phyloP scores from a whole-genome alignment of 169 alveolate genomes.

The Toxoplasma gondii region DNA sequence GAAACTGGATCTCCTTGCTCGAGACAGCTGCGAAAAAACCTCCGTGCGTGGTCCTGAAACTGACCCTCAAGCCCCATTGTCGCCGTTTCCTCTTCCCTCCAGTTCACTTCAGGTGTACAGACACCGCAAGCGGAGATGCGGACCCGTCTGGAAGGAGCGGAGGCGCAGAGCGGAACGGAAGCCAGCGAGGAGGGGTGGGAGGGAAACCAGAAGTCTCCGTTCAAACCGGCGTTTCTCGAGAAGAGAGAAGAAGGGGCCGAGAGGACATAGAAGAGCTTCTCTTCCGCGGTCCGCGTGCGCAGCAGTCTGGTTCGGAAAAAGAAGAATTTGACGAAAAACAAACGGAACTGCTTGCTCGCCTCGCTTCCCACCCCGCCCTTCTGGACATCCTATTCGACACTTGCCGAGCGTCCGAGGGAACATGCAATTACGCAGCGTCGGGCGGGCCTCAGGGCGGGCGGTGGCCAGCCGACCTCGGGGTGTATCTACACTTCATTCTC shows the following conservation, averaged over 20 bases:
- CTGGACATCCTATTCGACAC: not conserved
- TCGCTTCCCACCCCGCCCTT: not conserved
- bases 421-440: not conserved
- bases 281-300: not conserved
- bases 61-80: not conserved
- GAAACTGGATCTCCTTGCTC: not conserved
- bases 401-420: not conserved
- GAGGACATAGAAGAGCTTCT: not conserved
- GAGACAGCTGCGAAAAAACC: not conserved
- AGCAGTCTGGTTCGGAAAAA: not conserved
- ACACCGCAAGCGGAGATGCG: not conserved
- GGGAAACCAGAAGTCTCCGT: not conserved
- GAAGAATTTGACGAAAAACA: not conserved
- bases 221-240: not conserved
- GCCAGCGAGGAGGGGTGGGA: not conserved
- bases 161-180: not conserved
- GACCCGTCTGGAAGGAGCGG: not conserved
- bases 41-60: not conserved
- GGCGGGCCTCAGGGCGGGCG: not conserved
- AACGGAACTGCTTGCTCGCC: not conserved
- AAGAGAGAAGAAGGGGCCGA: not conserved
- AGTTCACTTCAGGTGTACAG: not conserved
- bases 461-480: slow-evolving; percentile 10
- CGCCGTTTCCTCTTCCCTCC: slow-evolving; percentile 10
- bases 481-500: slow-evolving; percentile 28